These are phyloP conservation scores for Acanthamoeba sp. DNA, from an alignment of 208 protist species.

Conservation along the genomic window DNA sequence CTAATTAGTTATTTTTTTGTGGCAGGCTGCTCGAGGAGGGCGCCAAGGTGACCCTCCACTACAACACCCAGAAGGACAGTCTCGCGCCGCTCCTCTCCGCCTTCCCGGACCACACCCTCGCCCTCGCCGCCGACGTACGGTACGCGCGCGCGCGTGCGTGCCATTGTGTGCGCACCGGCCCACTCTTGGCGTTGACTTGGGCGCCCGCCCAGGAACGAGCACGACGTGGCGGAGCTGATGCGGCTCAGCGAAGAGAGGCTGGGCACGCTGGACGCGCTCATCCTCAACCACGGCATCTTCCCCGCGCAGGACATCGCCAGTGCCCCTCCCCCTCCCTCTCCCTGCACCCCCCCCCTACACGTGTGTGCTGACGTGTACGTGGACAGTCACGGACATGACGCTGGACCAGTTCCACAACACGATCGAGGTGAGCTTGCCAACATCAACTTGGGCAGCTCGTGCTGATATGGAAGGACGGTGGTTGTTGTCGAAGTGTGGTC, in stretches of 20 bases:
- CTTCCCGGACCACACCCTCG: not conserved
- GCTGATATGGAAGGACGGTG: too few species aligned
- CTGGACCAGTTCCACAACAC: constrained; percentile 53
- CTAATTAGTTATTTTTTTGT: too few species aligned
- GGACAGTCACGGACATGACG: constrained; percentile 65
- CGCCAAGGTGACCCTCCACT: constrained; percentile 65
- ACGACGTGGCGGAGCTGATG: constrained; percentile 24
- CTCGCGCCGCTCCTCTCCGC: not conserved
- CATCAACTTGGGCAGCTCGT: too few species aligned
- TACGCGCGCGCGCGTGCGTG: too few species aligned
- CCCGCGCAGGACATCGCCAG: constrained; percentile 25
- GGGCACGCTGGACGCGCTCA: constrained; percentile 30
- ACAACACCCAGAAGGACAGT: constrained; percentile 47
- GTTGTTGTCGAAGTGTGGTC: too few species aligned
- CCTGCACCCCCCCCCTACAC: not conserved
- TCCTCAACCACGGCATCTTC: constrained; percentile 60
- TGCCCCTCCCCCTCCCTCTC: not conserved
- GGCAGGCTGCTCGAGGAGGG: constrained; percentile 63
- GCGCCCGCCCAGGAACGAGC: not conserved
- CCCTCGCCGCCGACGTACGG: not conserved
- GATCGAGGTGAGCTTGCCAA: not conserved
- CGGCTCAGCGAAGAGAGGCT: not conserved
- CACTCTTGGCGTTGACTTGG: too few species aligned
- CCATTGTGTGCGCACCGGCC: too few species aligned
- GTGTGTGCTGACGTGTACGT: not conserved